Evolutionary conservation across 306 rosid genomes (phyloP), one percentile per base, ranked within the genome.

Genomic region (Oemleria cerasiformis): DNA sequence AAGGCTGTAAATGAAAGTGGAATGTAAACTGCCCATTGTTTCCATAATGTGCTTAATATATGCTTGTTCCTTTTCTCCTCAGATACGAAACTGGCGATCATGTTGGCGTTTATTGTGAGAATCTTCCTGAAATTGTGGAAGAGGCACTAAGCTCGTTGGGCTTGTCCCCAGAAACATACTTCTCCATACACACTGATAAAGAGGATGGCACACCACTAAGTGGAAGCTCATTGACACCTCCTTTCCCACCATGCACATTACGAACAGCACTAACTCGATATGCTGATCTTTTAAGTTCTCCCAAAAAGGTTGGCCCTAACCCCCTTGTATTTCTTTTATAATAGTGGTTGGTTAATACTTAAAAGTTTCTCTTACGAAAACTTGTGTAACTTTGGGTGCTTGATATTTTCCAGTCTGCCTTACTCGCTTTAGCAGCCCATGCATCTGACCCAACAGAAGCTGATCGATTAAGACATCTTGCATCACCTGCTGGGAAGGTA

Each of bases 81-180:
- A 95, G 99, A 80, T 95, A 95, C 47, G 99, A 92, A 78, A 92
- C 99, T 3, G 99, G 99, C 73, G 99, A 95, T 82, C 99, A 92
- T 75, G 97, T 95, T 47, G 99, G 97, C 78, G 96, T 95, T 60
- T 90, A 83, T 86, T 88, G 96, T 81, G 99, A 91, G 83, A 95
- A 95, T 83, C 84, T 88, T 62, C 62, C 88, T 49, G 99, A 95
- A 78, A 78, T 80, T 41, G 96, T 92, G 71, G 96, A 89, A 64
- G 97, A 89, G 79, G 93, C 96, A 3, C 43, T 89, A 65, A 83
- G 70, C 43, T 48, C 92, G 77, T 67, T 89, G 74, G 93, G 90
- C 62, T 76, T 88, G 81, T 84, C 96, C 21, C 96, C 96, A 25
- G 93, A 92, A 64, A 82, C 84, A 23, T 85, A 88, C 77, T 95